Base-by-base conservation (phyloP, 306 rosid species). In the Lithocarpus polystachyus region DNA sequence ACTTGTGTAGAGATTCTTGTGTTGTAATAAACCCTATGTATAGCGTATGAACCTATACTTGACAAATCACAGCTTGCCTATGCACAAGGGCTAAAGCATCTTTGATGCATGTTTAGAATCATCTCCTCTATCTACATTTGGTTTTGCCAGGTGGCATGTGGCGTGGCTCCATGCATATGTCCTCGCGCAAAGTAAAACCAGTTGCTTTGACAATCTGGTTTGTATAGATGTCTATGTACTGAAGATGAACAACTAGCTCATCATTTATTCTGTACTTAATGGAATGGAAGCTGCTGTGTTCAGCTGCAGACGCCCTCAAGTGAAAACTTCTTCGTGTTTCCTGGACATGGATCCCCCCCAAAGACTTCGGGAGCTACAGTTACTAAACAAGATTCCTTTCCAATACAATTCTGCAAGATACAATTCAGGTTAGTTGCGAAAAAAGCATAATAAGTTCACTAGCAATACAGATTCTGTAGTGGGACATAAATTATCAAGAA, bases 291-390 rank as follows among this genome's bases (percentile, higher is more conserved):
- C 83, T 75, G 74, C 56, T 56, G 68, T 20, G 75, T 74, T 83
- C 78, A 83, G 79, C 77, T 78, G 92, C 93, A 91, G 45, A 84
- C 52, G n/a, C 87, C 92, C 73, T 87, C 92, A 52, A 86, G 54
- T 56, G 91, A 82, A 65, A 88, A 59, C 86, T 88, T 92, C 87
- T 86, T 90, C 28, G 60, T 71, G 77, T 31, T 76, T 54, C 86
- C 88, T 1, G 87, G 92, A 76, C 90, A 89, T 52, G 93, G 93
- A 70, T 90, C 93, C 80, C 91, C 93, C 40, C 92, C 92, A 75
- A 88, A 86, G 23, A 83, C 88, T 82, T 83, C 77, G 69, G 89
- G 60, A 72, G 86, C 88, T 14, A 86, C 89, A 2, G 88, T 76
- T 52, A 90, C 89, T 23, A 68, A 37, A 79, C 94, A 88, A 60